Evolutionary conservation across 2,329 filamentous ascomycete species (phyloP).

Genomic region (Geosmithia flava): DNA sequence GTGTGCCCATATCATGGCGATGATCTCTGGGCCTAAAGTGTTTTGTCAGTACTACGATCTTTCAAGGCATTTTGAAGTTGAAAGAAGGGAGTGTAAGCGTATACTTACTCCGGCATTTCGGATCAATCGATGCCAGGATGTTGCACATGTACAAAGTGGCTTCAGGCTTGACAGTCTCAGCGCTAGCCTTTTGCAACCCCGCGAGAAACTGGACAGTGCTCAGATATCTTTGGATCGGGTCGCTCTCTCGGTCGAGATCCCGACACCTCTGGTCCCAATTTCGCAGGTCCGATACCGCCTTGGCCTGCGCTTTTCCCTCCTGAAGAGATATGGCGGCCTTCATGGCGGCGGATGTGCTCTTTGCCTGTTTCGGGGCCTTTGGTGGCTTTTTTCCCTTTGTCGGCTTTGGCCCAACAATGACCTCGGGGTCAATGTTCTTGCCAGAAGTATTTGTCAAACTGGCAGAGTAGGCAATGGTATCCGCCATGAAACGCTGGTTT

Average conservation of each 20-base stretch:
- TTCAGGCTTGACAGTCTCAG: slow-evolving; percentile 15
- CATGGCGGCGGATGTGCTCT: slow-evolving; percentile 23
- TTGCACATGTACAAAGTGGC: slow-evolving; percentile 22
- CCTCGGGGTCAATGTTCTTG: slow-evolving; percentile 51
- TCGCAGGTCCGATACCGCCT: slow-evolving; percentile 16
- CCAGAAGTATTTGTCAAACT: slow-evolving; percentile 55
- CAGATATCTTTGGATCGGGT: slow-evolving; percentile 29
- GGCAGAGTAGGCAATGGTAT: slow-evolving; percentile 56
- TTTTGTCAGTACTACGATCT: not conserved
- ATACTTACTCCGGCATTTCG: slow-evolving; percentile 1
- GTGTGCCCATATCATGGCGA: slow-evolving; percentile 12
- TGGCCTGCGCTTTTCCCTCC: slow-evolving; percentile 16
- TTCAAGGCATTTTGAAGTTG: no score
- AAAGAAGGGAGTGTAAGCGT: no score
- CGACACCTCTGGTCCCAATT: slow-evolving; percentile 31
- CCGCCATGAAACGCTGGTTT: slow-evolving; percentile 55
- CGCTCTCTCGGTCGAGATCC: slow-evolving; percentile 31
- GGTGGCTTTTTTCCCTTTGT: not conserved
- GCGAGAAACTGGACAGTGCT: slow-evolving; percentile 34
- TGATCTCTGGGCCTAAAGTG: slow-evolving; percentile 8
- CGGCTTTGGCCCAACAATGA: slow-evolving; percentile 21
- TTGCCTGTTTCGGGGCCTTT: slow-evolving; percentile 4
- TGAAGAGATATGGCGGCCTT: slow-evolving; percentile 19
- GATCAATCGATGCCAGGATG: slow-evolving; percentile 11
- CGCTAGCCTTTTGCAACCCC: slow-evolving; percentile 21